Evolutionary conservation across 208 protist genomes (phyloP).

Genomic region (Sergeia podlipaevii): DNA sequence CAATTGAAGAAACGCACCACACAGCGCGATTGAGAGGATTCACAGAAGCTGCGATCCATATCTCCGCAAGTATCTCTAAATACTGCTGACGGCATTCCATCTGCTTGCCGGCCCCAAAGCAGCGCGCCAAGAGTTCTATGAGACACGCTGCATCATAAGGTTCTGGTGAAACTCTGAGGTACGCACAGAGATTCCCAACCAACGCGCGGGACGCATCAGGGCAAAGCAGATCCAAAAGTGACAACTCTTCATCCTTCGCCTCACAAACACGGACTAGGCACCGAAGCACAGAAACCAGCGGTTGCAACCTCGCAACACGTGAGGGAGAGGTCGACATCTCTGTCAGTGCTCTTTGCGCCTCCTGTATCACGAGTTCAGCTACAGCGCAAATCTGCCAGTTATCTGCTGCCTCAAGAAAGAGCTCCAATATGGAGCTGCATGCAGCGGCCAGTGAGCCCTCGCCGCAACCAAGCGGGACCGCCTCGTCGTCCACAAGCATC

Average conservation of each 20-base stretch:
- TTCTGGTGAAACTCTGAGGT: too few species aligned
- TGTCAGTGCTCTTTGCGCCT: too few species aligned
- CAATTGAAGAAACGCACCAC: too few species aligned
- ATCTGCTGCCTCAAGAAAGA: slow-evolving; percentile 33
- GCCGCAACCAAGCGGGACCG: slow-evolving; percentile 51
- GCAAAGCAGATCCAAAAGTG: slow-evolving; percentile 14
- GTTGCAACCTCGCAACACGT: too few species aligned
- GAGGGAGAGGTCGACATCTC: too few species aligned
- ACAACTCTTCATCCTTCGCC: slow-evolving; percentile 16
- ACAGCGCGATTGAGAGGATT: too few species aligned
- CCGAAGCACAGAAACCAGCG: slow-evolving; percentile 14
- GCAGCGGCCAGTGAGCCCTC: slow-evolving; percentile 36
- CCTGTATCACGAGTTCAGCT: slow-evolving; percentile 8
- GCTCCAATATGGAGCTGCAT: slow-evolving; percentile 39
- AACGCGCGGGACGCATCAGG: too few species aligned
- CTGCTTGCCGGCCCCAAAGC: too few species aligned
- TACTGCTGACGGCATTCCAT: too few species aligned
- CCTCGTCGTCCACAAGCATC: slow-evolving; percentile 46
- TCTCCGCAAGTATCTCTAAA: too few species aligned
- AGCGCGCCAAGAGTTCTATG: not conserved
- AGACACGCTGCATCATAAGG: not conserved
- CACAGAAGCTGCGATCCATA: too few species aligned
- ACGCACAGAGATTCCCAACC: too few species aligned
- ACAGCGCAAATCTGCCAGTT: not conserved
- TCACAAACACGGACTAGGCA: slow-evolving; percentile 27